Base-by-base conservation (phyloP, 352 stramenopile species). In the Phytophthora litchii region DNA sequence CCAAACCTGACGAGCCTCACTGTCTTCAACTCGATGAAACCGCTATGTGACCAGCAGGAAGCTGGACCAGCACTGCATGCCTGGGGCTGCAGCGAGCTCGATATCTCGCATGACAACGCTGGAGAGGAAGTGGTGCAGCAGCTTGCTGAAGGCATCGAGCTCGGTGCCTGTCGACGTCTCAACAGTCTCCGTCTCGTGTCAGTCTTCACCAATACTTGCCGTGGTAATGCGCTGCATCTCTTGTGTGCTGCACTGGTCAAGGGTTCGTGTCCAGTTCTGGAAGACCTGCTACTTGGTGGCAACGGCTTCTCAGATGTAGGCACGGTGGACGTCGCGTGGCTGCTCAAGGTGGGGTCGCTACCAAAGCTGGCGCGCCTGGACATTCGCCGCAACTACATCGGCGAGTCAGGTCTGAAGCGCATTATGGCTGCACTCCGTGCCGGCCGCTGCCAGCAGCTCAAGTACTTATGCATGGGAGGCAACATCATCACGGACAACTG, bases 401-500 rank as follows among this genome's bases (percentile, higher is more conserved):
- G 81, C 38, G 84, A 93, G 64, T 83, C 78, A 13, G 83, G 83
- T 3, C 54, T 92, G 10, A 89, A 88, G 60, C 72, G 79, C 16
- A 84, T 92, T 45, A 91, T 89, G 80, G 68, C 71, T 8, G 73
- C 83, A 27, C 59, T 92, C 2, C 64, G 68, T 11, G 69, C 49
- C 6, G 80, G 83, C 0, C 69, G 70, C 17, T 86, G 70, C 50
- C 64, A 69, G 23, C 67, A 85, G 43, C 83, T 92, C 54, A 88
- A 89, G 80, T 89, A 88, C 67, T 70, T 92, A 60, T 92, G 83
- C 71, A 88, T 92, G 77, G 83, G 83, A 21, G 83, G 83, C 63
- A 92, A 92, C 62, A 92, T 91, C 54, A 91, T 92, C 65, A 91
- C 83, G 27, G 83, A 92, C 70, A 89, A 87, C 67, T 80, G 80